phyloP scores from a whole-genome alignment of 768 basidiomycete genomes.

The Lactarius quietus region DNA sequence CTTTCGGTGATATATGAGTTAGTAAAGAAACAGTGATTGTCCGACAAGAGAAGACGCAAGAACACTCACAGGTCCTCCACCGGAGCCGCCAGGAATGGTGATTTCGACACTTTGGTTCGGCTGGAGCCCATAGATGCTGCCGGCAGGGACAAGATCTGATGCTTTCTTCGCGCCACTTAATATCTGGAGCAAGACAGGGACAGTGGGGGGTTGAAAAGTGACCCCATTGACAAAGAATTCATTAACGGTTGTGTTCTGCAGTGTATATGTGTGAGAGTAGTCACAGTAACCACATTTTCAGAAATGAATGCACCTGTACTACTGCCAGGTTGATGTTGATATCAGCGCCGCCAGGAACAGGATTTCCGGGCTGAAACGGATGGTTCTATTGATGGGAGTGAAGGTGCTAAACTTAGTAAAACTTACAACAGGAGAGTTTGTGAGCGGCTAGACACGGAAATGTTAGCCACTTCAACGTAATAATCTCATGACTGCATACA shows the following conservation, averaged over 20 bases:
- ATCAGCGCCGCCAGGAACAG: not conserved
- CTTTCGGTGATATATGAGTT: not conserved
- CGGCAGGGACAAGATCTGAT: slow-evolving; percentile 45
- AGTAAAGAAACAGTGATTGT: not conserved
- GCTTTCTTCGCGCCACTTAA: slow-evolving; percentile 49
- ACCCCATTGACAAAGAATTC: slow-evolving; percentile 37
- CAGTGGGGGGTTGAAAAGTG: slow-evolving; percentile 38
- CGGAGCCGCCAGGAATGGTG: slow-evolving; percentile 17
- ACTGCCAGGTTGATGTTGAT: not conserved
- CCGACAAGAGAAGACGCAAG: not conserved
- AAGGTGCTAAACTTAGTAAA: not conserved
- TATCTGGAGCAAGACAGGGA: slow-evolving; percentile 41
- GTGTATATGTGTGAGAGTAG: not conserved
- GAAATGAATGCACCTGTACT: not conserved
- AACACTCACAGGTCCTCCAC: slow-evolving; percentile 6
- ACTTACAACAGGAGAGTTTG: not conserved
- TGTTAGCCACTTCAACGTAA: not conserved
- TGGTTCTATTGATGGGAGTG: not conserved
- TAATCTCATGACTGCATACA: not conserved
- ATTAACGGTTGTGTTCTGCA: not conserved
- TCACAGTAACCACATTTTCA: not conserved
- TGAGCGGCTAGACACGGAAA: not conserved
- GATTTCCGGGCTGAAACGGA: not conserved
- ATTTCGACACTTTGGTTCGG: slow-evolving; percentile 47
- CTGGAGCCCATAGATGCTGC: slow-evolving; percentile 45